Evolutionary conservation across 2,329 filamentous ascomycete species (phyloP).

Genomic region (Corynespora cassiicola): DNA sequence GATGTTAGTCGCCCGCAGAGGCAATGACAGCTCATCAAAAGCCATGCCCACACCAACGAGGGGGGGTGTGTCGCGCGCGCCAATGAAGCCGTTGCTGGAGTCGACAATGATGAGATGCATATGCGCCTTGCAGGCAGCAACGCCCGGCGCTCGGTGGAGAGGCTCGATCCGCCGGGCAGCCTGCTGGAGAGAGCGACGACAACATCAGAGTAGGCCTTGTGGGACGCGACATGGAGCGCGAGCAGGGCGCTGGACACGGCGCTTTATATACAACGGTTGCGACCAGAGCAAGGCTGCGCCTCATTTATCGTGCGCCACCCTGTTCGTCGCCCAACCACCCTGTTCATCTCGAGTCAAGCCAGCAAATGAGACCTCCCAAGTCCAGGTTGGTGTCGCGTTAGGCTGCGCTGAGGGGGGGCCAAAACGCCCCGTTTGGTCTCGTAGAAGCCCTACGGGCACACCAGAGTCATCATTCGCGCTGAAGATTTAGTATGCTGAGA

Average conservation of each 20-base stretch:
- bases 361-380: no score
- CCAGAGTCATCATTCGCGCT: no score
- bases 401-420: no score
- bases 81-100: slow-evolving; percentile 19
- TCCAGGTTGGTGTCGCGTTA: no score
- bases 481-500: no score
- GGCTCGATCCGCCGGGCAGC: neutral
- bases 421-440: no score
- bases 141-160: slow-evolving; percentile 4
- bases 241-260: neutral
- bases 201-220: no score
- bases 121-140: slow-evolving; percentile 32
- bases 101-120: slow-evolving; percentile 17
- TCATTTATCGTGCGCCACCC: slow-evolving; percentile 40
- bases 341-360: slow-evolving; percentile 16
- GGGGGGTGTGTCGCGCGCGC: slow-evolving; percentile 14
- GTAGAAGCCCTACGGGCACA: no score
- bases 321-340: slow-evolving; percentile 27
- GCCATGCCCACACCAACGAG: slow-evolving; percentile 15
- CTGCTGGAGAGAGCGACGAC: no score
- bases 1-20: slow-evolving; percentile 10
- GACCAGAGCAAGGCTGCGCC: slow-evolving; percentile 37
- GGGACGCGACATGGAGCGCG: neutral
- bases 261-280: slow-evolving; percentile 34
- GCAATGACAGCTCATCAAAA: slow-evolving; percentile 18